Evolutionary conservation across 2,329 filamentous ascomycete genomes (phyloP).

Genomic region (Hypoxylon sp.): DNA sequence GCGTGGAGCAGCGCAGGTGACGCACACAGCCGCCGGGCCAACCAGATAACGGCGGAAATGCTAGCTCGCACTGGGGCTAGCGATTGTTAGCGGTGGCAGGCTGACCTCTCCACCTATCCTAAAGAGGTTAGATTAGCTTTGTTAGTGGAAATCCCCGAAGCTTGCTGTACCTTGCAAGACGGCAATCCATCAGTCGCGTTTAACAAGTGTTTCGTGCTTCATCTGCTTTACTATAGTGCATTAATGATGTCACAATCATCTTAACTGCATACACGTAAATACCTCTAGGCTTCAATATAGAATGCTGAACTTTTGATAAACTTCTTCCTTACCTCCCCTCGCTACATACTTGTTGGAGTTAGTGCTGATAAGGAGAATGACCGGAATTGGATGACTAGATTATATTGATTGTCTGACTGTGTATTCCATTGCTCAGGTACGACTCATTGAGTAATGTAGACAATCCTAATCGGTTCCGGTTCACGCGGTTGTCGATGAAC

Average conservation of each 20-base stretch:
- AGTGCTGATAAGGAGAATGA: background rate
- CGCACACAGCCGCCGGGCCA: conserved; percentile 44
- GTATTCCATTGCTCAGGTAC: too few species aligned
- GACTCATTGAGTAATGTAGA: conserved; percentile 11
- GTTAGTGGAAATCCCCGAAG: conserved; percentile 23
- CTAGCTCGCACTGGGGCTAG: conserved; percentile 26
- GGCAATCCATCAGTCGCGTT: conserved; percentile 12
- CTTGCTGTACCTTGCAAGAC: conserved; percentile 19
- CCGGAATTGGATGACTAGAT: conserved; percentile 23
- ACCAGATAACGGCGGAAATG: conserved; percentile 35
- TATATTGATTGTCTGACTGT: too few species aligned
- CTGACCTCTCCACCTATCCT: conserved; percentile 23
- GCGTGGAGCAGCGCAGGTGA: conserved; percentile 44
- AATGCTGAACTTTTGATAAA: too few species aligned
- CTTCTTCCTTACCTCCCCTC: too few species aligned
- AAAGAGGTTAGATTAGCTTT: conserved; percentile 2
- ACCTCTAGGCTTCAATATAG: too few species aligned
- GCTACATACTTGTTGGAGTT: too few species aligned
- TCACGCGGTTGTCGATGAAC: conserved; percentile 36
- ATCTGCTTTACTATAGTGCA: conserved; percentile 2
- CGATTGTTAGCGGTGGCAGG: too few species aligned
- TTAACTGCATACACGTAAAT: too few species aligned
- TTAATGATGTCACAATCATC: background rate
- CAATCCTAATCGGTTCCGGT: conserved; percentile 33
- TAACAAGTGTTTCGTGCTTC: conserved; percentile 5